These are phyloP conservation scores for Narthecium ossifragum DNA, from an alignment of 106 monocot genomes.

Conservation along the genomic window DNA sequence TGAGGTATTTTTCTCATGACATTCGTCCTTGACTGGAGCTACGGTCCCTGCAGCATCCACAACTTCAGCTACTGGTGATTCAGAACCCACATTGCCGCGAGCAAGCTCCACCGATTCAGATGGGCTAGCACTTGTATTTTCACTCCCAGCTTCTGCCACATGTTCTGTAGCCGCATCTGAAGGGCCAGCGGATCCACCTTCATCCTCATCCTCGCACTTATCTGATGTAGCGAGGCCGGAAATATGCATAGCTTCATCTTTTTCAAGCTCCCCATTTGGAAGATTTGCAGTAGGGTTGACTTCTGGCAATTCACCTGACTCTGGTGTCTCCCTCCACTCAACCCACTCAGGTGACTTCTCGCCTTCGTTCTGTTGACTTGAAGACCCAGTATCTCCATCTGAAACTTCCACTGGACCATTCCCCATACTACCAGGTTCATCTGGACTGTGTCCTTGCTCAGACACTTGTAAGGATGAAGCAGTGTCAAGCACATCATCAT, in stretches of 20 bases:
- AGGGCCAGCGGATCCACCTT: not conserved
- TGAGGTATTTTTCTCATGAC: conserved; percentile 3
- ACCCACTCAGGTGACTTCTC: conserved; percentile 53
- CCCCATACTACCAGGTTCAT: conserved; percentile 11
- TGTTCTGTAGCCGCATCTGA: not conserved
- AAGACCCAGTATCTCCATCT: conserved; percentile 1
- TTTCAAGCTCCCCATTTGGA: conserved; percentile 26
- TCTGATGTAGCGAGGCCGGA: not conserved
- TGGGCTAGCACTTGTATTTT: not conserved
- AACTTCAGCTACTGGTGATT: not conserved
- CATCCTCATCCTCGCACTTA: not conserved
- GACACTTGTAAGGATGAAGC: conserved; percentile 12
- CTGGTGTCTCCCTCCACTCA: conserved; percentile 71
- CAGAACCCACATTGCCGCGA: not conserved
- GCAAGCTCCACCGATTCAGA: not conserved
- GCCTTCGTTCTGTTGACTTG: conserved; percentile 10
- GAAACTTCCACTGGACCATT: conserved; percentile 31
- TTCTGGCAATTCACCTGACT: conserved; percentile 9
- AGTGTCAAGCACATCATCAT: conserved; percentile 23
- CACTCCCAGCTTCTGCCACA: not conserved
- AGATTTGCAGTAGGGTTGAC: conserved; percentile 3
- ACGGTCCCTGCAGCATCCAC: not conserved
- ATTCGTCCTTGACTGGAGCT: too few relatives aligned
- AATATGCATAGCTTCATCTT: not conserved
- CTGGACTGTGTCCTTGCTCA: conserved; percentile 3